phyloP scores from a whole-genome alignment of 1,284 basidiomycete genomes.

The Ceratobasidium theobromae region DNA sequence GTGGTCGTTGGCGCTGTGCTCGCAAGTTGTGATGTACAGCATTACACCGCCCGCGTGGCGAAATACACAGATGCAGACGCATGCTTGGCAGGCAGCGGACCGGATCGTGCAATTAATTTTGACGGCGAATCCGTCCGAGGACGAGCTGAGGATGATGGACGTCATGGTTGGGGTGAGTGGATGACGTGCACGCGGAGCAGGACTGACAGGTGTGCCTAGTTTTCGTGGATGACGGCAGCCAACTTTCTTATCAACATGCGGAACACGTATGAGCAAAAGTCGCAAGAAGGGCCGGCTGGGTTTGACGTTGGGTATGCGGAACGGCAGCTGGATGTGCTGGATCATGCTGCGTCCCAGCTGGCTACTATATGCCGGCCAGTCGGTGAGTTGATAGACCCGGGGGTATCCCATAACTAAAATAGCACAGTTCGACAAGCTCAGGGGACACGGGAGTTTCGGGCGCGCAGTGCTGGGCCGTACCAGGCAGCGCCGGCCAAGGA shows the following conservation, averaged over 20 bases:
- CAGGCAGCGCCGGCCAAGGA: slow-evolving; percentile 1
- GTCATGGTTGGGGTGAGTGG: slow-evolving; percentile 26
- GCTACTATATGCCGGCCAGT: slow-evolving; percentile 1
- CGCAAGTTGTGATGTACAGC: slow-evolving; percentile 14
- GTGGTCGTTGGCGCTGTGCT: slow-evolving; percentile 9
- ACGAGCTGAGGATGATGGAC: slow-evolving; percentile 19
- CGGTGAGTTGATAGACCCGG: not conserved
- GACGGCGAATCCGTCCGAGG: slow-evolving; percentile 5
- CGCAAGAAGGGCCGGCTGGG: not conserved
- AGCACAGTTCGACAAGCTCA: slow-evolving; percentile 13
- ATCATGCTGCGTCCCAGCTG: not conserved
- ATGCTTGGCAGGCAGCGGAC: not conserved
- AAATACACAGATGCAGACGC: not conserved
- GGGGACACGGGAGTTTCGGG: slow-evolving; percentile 9
- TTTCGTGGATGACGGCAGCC: slow-evolving; percentile 19
- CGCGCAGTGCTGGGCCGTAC: slow-evolving; percentile 1
- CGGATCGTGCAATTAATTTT: not conserved
- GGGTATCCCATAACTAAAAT: not conserved
- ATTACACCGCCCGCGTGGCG: slow-evolving; percentile 13
- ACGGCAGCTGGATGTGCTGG: slow-evolving; percentile 4
- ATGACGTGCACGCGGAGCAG: not conserved
- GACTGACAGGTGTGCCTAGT: not conserved
- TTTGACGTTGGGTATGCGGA: not conserved
- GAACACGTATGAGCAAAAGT: not conserved
- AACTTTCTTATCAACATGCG: slow-evolving; percentile 26